phyloP scores from a whole-genome alignment of 768 basidiomycete genomes.

The Boletales sp. region DNA sequence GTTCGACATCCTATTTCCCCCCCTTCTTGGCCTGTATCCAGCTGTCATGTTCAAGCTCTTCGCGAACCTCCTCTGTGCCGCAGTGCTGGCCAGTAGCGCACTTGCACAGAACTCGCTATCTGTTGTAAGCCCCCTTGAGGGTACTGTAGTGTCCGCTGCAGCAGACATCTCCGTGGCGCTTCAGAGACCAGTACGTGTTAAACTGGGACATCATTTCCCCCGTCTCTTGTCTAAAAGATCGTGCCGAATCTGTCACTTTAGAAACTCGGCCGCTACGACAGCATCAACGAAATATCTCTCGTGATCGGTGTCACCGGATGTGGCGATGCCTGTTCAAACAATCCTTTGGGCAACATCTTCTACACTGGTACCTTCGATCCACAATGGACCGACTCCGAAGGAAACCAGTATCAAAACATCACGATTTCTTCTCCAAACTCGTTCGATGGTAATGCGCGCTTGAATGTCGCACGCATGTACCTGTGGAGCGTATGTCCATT shows the following conservation, averaged over 20 bases:
- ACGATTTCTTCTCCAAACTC: background rate
- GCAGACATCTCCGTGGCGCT: conserved; percentile 35
- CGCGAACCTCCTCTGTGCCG: conserved; percentile 6
- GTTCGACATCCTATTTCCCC: no score
- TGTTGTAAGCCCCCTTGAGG: conserved; percentile 34
- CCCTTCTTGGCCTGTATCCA: no score
- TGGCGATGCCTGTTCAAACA: background rate
- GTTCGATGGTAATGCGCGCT: background rate
- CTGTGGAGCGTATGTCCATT: conserved; percentile 2
- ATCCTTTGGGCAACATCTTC: conserved; percentile 1
- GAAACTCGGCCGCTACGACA: background rate
- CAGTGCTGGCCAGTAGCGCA: conserved; percentile 14
- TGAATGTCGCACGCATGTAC: conserved; percentile 3
- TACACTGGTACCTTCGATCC: background rate
- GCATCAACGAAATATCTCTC: conserved; percentile 4
- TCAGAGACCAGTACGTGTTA: conserved; percentile 36
- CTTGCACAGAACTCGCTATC: conserved; percentile 34
- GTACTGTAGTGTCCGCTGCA: conserved; percentile 32
- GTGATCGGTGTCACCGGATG: background rate
- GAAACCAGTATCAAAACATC: conserved; percentile 1
- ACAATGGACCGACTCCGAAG: background rate
- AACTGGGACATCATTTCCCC: background rate
- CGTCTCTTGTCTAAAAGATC: no score
- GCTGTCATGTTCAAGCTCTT: conserved; percentile 9
- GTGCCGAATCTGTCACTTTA: background rate